Conservation (phyloP, 1,284 basidiomycete species). For the Schizophyllum amplum region DNA sequence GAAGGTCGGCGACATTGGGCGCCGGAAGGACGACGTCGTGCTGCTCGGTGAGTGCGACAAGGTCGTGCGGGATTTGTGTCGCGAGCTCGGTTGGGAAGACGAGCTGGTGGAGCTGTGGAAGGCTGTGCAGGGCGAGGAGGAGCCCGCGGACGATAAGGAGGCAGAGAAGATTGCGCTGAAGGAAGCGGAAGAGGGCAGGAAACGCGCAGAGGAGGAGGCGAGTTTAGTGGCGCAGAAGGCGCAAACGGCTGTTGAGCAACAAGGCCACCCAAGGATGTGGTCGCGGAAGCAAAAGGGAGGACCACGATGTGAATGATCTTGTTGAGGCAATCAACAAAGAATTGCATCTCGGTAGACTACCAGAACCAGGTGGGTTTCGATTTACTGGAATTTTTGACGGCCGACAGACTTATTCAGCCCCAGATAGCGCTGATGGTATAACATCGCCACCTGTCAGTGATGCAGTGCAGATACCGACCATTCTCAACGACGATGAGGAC, state of each 20-base stretch:
- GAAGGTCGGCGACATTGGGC: slow-evolving; percentile 51
- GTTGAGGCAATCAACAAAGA: slow-evolving; percentile 27
- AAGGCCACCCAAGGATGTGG: background rate
- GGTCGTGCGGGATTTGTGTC: slow-evolving; percentile 47
- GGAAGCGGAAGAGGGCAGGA: slow-evolving; percentile 6
- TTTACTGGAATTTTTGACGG: background rate
- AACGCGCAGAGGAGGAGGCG: slow-evolving; percentile 1
- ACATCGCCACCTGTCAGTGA: too few species aligned
- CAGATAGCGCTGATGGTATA: too few species aligned
- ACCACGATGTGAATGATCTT: slow-evolving; percentile 19
- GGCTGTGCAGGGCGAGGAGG: slow-evolving; percentile 21
- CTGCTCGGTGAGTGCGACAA: slow-evolving; percentile 65
- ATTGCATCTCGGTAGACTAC: slow-evolving; percentile 15
- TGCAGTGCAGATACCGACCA: background rate
- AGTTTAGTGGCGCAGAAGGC: slow-evolving; percentile 3
- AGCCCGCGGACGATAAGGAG: slow-evolving; percentile 24
- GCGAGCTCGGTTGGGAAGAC: slow-evolving; percentile 62
- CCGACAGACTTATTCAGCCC: too few species aligned
- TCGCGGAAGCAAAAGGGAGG: slow-evolving; percentile 1
- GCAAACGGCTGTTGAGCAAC: slow-evolving; percentile 1
- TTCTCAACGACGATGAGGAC: background rate
- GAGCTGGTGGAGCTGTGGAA: slow-evolving; percentile 53
- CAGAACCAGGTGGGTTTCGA: background rate
- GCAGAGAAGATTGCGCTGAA: slow-evolving; percentile 18
- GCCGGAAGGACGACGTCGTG: slow-evolving; percentile 46